Conservation (phyloP, 257 asterid species). For the Solanum paucissectum region DNA sequence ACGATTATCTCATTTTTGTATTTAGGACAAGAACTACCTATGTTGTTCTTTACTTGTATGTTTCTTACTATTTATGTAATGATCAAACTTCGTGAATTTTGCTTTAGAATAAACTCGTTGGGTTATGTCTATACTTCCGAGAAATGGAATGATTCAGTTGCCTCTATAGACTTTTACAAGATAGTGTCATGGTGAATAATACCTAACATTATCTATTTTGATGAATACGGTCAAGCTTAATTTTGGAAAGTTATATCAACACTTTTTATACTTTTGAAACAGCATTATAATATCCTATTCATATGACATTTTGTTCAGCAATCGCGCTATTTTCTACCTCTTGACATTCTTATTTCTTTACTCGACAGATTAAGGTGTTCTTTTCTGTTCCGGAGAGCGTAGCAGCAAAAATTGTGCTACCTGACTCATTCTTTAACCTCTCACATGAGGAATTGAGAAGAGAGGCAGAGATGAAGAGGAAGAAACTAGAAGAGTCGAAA, state of each 20-base stretch:
- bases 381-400: conserved; percentile 76
- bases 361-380: conserved; percentile 63
- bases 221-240: neutral
- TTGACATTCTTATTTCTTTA: neutral
- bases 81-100: neutral
- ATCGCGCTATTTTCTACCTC: neutral
- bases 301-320: neutral
- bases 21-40: neutral
- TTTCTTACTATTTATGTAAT: neutral
- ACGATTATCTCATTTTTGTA: neutral
- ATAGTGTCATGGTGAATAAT: neutral
- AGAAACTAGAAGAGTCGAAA: conserved; percentile 74
- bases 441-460: conserved; percentile 66
- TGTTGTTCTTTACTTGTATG: neutral
- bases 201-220: neutral
- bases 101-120: neutral
- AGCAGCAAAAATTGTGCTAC: conserved; percentile 77
- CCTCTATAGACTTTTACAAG: neutral
- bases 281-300: neutral
- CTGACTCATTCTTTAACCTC: conserved; percentile 72
- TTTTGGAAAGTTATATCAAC: neutral
- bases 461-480: conserved; percentile 67
- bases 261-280: neutral
- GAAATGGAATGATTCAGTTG: neutral
- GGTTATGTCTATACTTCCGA: neutral